Base-by-base conservation (phyloP, 1,139 yeast genomes). In the Debaryomycetaceae sp. region DNA sequence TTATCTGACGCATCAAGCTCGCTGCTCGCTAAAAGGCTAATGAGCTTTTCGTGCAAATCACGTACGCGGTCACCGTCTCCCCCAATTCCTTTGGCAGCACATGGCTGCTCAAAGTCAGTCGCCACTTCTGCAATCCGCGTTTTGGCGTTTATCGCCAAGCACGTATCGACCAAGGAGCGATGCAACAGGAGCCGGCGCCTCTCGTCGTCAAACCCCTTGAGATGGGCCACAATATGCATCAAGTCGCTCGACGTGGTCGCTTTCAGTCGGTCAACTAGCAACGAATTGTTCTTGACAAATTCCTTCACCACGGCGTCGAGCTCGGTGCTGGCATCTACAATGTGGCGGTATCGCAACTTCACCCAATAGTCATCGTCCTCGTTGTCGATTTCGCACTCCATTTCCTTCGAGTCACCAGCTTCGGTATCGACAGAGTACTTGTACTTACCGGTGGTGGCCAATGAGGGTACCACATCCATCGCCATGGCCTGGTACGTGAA, bases 401-500 rank as follows among this genome's bases (percentile, higher is more conserved):
- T 64, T 29, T 67, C 65, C 22, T 49, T 59, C 3, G 43, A 29
- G 27, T 64, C 69, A 7, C 86, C 86, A 21, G 55, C 55, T 44
- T 74, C 83, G 42, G 66, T 73, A 41, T 77, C 82, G 4, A 74
- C 68, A 26, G 61, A 49, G 46, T 80, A 86, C 25, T 53, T 61
- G 49, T 75, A 82, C n/a, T 62, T 55, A 13, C 72, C 66, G 16
- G 72, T 69, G 12, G 66, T 50, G 39, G 69, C 73, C 39, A 68
- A 58, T 26, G 60, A 53, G 23, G 60, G 64, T 23, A 69, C 68
- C 28, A 75, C 53, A 51, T 90, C 98, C 60, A 79, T 77, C 12
- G 90, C 81, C 83, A 87, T 78, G 5, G 96, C 90, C 52, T 90
- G 95, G 51, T 86, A 92, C n/a, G 80, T 73, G 53, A 87, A 85